Evolutionary conservation across 192 early-diverging fungal species (phyloP).

Genomic region (Mortierella hygrophila): DNA sequence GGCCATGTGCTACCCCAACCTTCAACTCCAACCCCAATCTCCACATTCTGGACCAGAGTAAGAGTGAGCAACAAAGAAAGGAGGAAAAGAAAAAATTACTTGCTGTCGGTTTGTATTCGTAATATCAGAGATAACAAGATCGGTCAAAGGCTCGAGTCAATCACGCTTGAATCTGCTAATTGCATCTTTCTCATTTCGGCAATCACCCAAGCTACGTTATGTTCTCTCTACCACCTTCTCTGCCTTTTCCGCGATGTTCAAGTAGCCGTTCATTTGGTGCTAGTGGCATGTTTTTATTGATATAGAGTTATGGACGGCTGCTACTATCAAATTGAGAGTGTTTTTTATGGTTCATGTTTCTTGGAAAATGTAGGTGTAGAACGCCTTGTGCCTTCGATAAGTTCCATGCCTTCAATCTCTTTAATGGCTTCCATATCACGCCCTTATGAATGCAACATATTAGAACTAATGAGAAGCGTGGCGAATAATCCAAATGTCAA

Average conservation of each 20-base stretch:
- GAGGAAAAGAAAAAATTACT: too few species aligned
- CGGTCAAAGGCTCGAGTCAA: too few species aligned
- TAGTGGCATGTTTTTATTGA: too few species aligned
- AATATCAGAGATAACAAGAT: too few species aligned
- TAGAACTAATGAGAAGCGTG: not conserved
- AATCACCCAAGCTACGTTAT: not conserved
- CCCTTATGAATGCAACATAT: not conserved
- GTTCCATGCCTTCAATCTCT: not conserved
- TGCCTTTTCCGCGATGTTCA: too few species aligned
- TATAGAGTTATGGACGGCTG: too few species aligned
- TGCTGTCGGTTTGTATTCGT: too few species aligned
- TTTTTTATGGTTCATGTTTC: not conserved
- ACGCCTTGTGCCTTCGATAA: not conserved
- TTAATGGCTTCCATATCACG: not conserved
- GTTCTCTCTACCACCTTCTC: too few species aligned
- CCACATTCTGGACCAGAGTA: not conserved
- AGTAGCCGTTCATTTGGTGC: too few species aligned
- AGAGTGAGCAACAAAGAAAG: not conserved
- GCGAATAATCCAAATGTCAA: not conserved
- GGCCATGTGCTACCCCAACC: slow-evolving; percentile 5
- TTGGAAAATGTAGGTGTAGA: not conserved
- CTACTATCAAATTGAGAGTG: too few species aligned
- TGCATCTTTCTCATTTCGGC: not conserved
- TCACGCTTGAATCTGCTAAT: not conserved
- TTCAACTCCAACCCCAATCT: not conserved